A percentile compares a stretch with the other conserved stretches of the same genome.
Evolutionary conservation across 805 yeast species (phyloP).

Genomic region (Barnettozyma vustinii): DNA sequence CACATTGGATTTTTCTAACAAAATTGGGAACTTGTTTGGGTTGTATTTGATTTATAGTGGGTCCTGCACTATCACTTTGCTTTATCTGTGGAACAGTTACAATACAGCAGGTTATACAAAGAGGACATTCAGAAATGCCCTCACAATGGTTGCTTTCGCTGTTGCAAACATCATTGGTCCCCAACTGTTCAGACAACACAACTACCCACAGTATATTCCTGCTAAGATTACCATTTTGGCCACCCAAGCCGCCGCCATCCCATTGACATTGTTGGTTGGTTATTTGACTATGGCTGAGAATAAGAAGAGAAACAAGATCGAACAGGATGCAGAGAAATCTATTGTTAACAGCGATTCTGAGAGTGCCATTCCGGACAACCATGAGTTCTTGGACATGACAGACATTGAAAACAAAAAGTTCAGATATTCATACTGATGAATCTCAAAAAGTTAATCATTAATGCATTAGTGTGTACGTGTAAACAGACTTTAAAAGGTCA

Average conservation of each 20-base stretch:
- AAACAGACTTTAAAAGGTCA: constrained; percentile 42
- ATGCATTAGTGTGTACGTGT: neutral
- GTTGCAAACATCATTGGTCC: constrained; percentile 57
- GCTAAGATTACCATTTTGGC: constrained; percentile 53
- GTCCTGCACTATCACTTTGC: constrained; percentile 47
- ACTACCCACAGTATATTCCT: constrained; percentile 47
- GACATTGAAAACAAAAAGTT: constrained; percentile 11
- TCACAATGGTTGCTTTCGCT: constrained; percentile 49
- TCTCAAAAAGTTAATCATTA: neutral
- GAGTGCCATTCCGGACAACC: neutral
- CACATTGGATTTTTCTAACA: constrained; percentile 29
- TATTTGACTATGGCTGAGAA: constrained; percentile 42
- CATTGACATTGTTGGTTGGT: constrained; percentile 36
- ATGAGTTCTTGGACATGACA: constrained; percentile 11
- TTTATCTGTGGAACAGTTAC: constrained; percentile 52
- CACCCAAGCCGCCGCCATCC: constrained; percentile 41
- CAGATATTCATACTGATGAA: constrained; percentile 8
- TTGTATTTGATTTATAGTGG: constrained; percentile 47
- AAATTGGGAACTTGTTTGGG: constrained; percentile 40
- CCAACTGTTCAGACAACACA: constrained; percentile 45
- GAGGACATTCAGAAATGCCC: constrained; percentile 43
- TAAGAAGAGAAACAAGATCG: constrained; percentile 34
- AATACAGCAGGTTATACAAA: constrained; percentile 59
- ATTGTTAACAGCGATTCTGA: neutral
- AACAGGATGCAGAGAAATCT: neutral